These are phyloP conservation scores for Leccinum truebloodii DNA, from an alignment of 768 basidiomycete genomes.

Conservation along the genomic window DNA sequence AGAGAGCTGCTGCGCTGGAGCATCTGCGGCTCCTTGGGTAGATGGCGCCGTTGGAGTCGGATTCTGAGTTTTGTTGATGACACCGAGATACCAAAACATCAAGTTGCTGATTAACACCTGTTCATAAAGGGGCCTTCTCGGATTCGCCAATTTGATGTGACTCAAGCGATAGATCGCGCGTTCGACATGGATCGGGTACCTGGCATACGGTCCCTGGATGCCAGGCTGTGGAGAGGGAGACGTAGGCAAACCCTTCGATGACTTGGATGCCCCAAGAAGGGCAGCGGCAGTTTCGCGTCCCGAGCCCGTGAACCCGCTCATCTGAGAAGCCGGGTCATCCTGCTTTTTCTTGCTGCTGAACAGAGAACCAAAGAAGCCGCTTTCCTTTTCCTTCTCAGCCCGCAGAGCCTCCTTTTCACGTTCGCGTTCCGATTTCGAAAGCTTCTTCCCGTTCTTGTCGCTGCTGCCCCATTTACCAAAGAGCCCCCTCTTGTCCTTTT, in stretches of 20 bases:
- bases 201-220: slow-evolving; percentile 51
- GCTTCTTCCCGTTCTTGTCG: slow-evolving; percentile 65
- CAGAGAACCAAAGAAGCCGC: slow-evolving; percentile 88
- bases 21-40: slow-evolving; percentile 28
- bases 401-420: slow-evolving; percentile 48
- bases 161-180: slow-evolving; percentile 95
- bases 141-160: slow-evolving; percentile 98
- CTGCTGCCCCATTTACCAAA: slow-evolving; percentile 60
- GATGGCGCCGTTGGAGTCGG: slow-evolving; percentile 39
- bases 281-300: slow-evolving; percentile 88
- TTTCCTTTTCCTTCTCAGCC: slow-evolving; percentile 59
- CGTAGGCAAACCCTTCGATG: slow-evolving; percentile 63
- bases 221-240: slow-evolving; percentile 57
- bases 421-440: slow-evolving; percentile 42
- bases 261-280: slow-evolving; percentile 80
- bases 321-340: slow-evolving; percentile 56
- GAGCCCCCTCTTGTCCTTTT: slow-evolving; percentile 74
- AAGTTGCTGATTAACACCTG: slow-evolving; percentile 91
- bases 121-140: slow-evolving; percentile 93
- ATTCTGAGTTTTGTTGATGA: slow-evolving; percentile 89
- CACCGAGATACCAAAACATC: slow-evolving; percentile 99
- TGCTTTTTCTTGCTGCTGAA: slow-evolving; percentile 89
- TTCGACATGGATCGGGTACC: slow-evolving; percentile 98
- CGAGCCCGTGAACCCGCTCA: slow-evolving; percentile 40
- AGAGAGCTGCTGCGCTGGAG: slow-evolving; percentile 31